Percentiles rank a stretch among this genome's conserved stretches.
Conservation (phyloP, 2,329 filamentous ascomycete genomes). For the Fusarium sublunatum region DNA sequence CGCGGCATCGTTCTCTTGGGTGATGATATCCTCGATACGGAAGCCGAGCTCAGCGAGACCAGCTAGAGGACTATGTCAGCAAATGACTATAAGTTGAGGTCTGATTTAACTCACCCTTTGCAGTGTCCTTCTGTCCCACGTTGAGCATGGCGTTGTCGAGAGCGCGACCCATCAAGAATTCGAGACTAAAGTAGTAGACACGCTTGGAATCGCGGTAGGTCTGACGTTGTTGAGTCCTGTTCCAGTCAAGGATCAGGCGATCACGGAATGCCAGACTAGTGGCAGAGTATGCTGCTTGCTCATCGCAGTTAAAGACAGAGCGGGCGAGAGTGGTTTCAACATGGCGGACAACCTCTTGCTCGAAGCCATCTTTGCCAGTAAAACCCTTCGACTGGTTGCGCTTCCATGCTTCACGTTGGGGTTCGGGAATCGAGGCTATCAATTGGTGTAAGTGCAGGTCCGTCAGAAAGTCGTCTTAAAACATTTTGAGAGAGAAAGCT, state of each 20-base stretch:
- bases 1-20: constrained; percentile 94
- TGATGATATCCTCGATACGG: constrained; percentile 94
- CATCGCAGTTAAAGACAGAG: constrained; percentile 98
- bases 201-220: constrained; percentile 91
- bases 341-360: constrained; percentile 89
- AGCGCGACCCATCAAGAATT: constrained; percentile 97
- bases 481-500: background rate
- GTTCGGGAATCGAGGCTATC: constrained; percentile 83
- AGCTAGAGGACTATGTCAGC: constrained; percentile 61
- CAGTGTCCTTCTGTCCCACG: constrained; percentile 85
- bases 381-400: constrained; percentile 74
- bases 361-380: constrained; percentile 82
- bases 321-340: constrained; percentile 96
- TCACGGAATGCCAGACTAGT: constrained; percentile 93
- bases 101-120: constrained; percentile 69
- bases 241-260: constrained; percentile 94
- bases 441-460: constrained; percentile 20
- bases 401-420: constrained; percentile 83
- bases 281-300: constrained; percentile 90
- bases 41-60: constrained; percentile 92
- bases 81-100: background rate
- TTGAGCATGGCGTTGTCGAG: constrained; percentile 99
- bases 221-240: constrained; percentile 96
- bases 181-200: constrained; percentile 95
- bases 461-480: background rate